Evolutionary conservation across 2,329 filamentous ascomycete genomes (phyloP).

Genomic region (Phoma herbarum): DNA sequence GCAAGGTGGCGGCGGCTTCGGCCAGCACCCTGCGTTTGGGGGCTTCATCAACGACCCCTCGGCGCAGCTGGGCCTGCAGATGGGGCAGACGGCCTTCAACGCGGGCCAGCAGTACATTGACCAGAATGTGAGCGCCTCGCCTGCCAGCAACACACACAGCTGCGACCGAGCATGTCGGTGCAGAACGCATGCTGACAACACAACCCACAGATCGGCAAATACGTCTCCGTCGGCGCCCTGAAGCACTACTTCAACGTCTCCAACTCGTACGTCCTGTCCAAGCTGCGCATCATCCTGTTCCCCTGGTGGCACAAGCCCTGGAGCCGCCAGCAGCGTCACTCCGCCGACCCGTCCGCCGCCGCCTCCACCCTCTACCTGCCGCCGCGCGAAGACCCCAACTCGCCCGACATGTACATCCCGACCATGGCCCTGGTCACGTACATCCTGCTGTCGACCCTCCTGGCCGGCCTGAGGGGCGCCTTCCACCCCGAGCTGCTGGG

Average conservation of each 20-base stretch:
- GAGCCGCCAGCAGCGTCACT: constrained; percentile 84
- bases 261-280: constrained; percentile 94
- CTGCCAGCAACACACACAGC: too few species aligned
- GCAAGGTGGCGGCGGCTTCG: constrained; percentile 42
- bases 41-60: constrained; percentile 97
- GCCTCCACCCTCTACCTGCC: constrained; percentile 70
- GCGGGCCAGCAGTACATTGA: constrained; percentile 95
- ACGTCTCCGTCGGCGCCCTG: constrained; percentile 88
- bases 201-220: constrained; percentile 71
- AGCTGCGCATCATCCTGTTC: constrained; percentile 92
- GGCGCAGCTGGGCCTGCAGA: constrained; percentile 92
- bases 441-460: constrained; percentile 88
- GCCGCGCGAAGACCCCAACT: constrained; percentile 94
- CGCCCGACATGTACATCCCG: constrained; percentile 99
- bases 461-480: constrained; percentile 87
- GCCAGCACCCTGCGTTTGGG: constrained; percentile 72
- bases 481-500: constrained; percentile 96
- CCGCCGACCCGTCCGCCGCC: constrained; percentile 26
- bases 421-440: constrained; percentile 98
- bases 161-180: too few species aligned
- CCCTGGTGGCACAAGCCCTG: constrained; percentile 98
- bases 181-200: background rate
- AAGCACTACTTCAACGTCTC: constrained; percentile 99
- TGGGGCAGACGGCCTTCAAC: constrained; percentile 89
- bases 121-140: constrained; percentile 77